Conservation (phyloP, 208 protist genomes). For the Crithidia fasciculata region DNA sequence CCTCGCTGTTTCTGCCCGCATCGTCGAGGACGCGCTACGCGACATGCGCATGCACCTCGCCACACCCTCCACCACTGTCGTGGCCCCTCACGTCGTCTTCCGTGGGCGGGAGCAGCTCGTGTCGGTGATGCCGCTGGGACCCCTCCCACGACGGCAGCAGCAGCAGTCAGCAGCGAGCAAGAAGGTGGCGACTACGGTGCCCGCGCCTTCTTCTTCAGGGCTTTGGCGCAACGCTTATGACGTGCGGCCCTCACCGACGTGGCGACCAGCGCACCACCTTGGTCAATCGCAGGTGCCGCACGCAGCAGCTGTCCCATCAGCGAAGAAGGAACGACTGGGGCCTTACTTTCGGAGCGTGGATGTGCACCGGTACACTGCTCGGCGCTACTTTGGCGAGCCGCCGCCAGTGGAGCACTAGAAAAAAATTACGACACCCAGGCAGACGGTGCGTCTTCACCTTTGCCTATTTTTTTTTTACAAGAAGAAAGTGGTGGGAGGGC, state of each 20-base stretch:
- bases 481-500: too few relatives aligned
- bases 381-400: slow-evolving; percentile 65
- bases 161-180: background rate
- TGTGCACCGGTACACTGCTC: slow-evolving; percentile 81
- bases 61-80: slow-evolving; percentile 26
- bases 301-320: background rate
- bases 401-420: slow-evolving; percentile 55
- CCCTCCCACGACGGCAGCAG: slow-evolving; percentile 12
- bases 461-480: background rate
- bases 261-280: slow-evolving; percentile 12
- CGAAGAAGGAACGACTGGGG: slow-evolving; percentile 51
- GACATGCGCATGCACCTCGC: slow-evolving; percentile 15
- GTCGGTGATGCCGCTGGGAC: slow-evolving; percentile 32
- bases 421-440: background rate
- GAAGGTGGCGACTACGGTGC: background rate
- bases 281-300: background rate
- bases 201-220: background rate
- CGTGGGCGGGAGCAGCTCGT: slow-evolving; percentile 37
- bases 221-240: slow-evolving; percentile 61
- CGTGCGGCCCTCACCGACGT: slow-evolving; percentile 58
- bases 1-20: slow-evolving; percentile 4
- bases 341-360: slow-evolving; percentile 78
- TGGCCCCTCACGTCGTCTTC: slow-evolving; percentile 50
- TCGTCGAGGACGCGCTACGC: slow-evolving; percentile 20
- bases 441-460: too few relatives aligned